A percentile compares a stretch with the other conserved stretches of the same genome.
Evolutionary conservation across 192 early-diverging fungal species (phyloP).

Genomic region (Pilobolus umbonatus): DNA sequence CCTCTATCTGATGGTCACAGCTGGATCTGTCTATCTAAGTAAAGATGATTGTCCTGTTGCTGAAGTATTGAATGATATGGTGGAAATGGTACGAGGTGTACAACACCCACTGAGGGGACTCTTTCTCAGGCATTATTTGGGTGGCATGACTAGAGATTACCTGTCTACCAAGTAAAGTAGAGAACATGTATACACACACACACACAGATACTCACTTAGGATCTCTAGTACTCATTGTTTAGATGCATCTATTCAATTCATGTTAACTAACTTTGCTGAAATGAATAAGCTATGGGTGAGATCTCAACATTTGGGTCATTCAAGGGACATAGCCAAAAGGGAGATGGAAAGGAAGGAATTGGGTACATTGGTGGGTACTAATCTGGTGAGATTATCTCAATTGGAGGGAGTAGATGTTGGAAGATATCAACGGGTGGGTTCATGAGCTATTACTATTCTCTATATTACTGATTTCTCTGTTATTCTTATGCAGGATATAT

Average conservation of each 20-base stretch:
- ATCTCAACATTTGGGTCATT: slow-evolving; percentile 92
- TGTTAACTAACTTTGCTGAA: slow-evolving; percentile 96
- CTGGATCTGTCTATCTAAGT: slow-evolving; percentile 94
- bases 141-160: slow-evolving; percentile 92
- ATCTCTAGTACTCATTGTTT: neutral
- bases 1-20: slow-evolving; percentile 98
- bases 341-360: slow-evolving; percentile 96
- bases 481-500: slow-evolving; percentile 54
- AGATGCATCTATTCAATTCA: slow-evolving; percentile 89
- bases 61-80: slow-evolving; percentile 98
- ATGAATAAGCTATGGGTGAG: slow-evolving; percentile 99
- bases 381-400: slow-evolving; percentile 92
- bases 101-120: slow-evolving; percentile 97
- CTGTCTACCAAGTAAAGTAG: slow-evolving; percentile 71
- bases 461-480: neutral
- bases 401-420: slow-evolving; percentile 79
- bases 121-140: slow-evolving; percentile 94
- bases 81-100: slow-evolving; percentile 98
- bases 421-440: slow-evolving; percentile 71
- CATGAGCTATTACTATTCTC: neutral
- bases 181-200: no score
- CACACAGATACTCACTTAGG: slow-evolving; percentile 31
- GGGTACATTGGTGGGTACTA: slow-evolving; percentile 93
- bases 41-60: slow-evolving; percentile 81
- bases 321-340: slow-evolving; percentile 89